Base-by-base conservation (phyloP, 2,329 filamentous ascomycete species). In the Cryphonectria parasitica region DNA sequence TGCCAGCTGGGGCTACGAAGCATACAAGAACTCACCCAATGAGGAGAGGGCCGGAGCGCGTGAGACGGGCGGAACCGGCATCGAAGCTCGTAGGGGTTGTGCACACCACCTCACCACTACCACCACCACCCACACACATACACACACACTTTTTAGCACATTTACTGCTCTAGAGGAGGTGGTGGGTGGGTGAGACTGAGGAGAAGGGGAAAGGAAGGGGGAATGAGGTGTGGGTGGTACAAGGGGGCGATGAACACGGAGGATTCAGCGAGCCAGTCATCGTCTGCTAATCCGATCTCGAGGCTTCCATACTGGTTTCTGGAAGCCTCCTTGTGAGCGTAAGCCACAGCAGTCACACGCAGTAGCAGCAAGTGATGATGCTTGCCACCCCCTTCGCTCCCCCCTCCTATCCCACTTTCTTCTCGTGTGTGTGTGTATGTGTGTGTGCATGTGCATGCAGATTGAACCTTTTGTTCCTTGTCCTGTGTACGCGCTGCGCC, bases 61-160 rank as follows among this genome's bases (percentile, higher is more conserved):
- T 64, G 17, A 64, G 61, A 64, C 61, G 61, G 61, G 61, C 61
- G 25, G 39, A 45, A 64, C 61, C 61, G 61, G 61, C n/a, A 64
- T 19, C 61, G 39, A n/a, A 36, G 60, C 19, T 62, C 19, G 19
- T 6, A 41, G n/a, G 25, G 2, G 36, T 15, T 22, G 58, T 28
- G 19, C 31, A 11, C 15, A 49, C 19, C 45, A 36, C 36, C n/a
- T n/a, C 36, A 10, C 36, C 36, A 7, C 34, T 7, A 34, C 34
- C 34, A 39, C 36, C 36, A 39, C 36, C 36, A 39, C 36, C 34
- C 34, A 34, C 34, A 36, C 36, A 36, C 36, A 36, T 10, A 39
- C 36, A 39, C 36, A 49, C 45, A 49, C 19, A 49, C 45, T 0
- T n/a, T 49, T 10, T 49, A n/a, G 45, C n/a, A 11, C 45, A 10